A percentile compares a stretch with the other conserved stretches of the same genome.
Conservation (phyloP, 2,329 filamentous ascomycete genomes). For the Ciborinia camelliae region DNA sequence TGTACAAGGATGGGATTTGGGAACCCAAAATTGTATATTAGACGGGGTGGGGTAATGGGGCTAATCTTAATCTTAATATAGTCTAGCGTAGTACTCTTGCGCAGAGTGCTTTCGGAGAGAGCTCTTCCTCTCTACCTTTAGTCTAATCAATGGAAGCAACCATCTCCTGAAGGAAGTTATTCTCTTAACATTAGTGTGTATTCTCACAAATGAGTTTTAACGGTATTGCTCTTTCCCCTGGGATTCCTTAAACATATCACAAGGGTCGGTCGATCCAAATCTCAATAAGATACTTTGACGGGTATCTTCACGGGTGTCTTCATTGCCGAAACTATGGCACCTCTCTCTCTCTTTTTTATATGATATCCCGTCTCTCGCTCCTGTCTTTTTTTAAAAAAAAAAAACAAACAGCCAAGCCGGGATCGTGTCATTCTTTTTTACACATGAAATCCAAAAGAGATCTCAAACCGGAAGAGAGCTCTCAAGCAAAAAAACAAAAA, state of each 20-base stretch:
- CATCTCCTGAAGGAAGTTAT: no score
- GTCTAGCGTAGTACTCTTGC: no score
- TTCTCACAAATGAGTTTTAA: no score
- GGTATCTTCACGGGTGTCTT: background rate
- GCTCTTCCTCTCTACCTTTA: no score
- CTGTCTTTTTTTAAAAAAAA: background rate
- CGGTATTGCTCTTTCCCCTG: background rate
- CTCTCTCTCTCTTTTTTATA: background rate
- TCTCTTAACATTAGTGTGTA: no score
- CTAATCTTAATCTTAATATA: no score
- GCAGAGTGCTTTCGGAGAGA: no score
- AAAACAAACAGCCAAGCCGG: background rate
- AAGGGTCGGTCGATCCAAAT: background rate
- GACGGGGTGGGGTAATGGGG: no score
- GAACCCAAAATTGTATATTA: no score
- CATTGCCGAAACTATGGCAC: background rate
- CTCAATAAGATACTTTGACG: background rate
- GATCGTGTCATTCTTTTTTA: background rate
- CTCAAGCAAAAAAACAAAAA: background rate
- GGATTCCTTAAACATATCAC: background rate
- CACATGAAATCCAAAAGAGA: background rate
- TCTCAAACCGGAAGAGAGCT: background rate
- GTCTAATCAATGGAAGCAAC: no score
- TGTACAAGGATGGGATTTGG: no score
- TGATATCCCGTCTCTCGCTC: background rate